Evolutionary conservation across 2,329 filamentous ascomycete species (phyloP), one percentile per base, ranked within the genome.

Genomic region (Calonectria hawksworthii): DNA sequence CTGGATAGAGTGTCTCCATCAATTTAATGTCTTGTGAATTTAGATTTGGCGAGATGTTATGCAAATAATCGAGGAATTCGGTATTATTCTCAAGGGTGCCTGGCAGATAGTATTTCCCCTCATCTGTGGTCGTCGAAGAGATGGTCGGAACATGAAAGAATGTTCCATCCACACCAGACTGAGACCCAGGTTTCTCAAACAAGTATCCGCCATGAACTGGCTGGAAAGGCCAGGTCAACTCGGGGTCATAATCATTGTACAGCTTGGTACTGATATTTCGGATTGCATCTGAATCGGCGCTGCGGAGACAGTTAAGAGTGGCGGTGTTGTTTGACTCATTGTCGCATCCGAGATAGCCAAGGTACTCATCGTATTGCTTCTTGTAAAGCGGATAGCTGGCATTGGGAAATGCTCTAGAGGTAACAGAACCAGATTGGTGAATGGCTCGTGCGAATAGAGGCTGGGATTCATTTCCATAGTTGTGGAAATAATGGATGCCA

Each of bases 161-260:
- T 1, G 82, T 84, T 4, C 80, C 83, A 9, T 86, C 84, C n/a
- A 82, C 82, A 59, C 79, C 85, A 74, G 79, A 85, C 74, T 77
- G 84, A 0, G 87, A 89, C 23, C 88, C 88, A 7, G 85, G 83
- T 69, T 88, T 88, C 76, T 89, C 87, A 4, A 89, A 82, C 0
- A 89, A 72, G 0, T 86, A 86, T 0, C 87, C 88, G 0, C 87
- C 86, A 0, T 87, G 86, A 0, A 86, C 85, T 1, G 88, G 88
- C 66, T 89, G 88, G 80, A 87, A 89, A 0, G 88, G 87, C 88
- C 88, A 89, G 0, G 86, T 89, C 32, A 87, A 80, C 47, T 83
- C 83, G 21, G 84, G 83, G 6, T 85, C 79, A 5, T 85, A 85
- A 0, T 84, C 82, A 3, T 82, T 78, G 70, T 84, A 88, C 3